Evolutionary conservation across 352 stramenopile genomes (phyloP), one percentile per base, ranked within the genome.

Genomic region (Saprolegnia diclina): DNA sequence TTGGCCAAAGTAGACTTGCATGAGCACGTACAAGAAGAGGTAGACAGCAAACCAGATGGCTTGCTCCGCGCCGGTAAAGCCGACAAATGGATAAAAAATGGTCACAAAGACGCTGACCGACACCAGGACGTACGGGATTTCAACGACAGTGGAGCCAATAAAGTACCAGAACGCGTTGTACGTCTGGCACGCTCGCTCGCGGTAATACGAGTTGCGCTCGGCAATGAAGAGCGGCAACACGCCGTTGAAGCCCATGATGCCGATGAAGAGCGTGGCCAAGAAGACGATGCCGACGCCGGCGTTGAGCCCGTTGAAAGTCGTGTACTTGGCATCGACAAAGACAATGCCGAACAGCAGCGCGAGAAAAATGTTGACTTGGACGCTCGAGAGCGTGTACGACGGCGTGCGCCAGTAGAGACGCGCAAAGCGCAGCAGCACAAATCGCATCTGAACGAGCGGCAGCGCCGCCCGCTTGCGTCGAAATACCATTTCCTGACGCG

Each of bases 131-230:
- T 85, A 86, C 40, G 79, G 79, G 14, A 85, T 78, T 74, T 98
- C 92, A 21, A 83, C 75, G 32, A 97, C 63, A 18, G 81, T 90
- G 56, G 83, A 89, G 9, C 78, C 74, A 14, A 94, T 40, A 21
- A 79, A 81, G 69, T 96, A 91, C 66, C 87, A 83, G 9, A 79
- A 70, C 16, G 82, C 72, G 53, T 84, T 79, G 71, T 98, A 98
- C 75, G 92, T 96, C 63, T 89, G 71, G 0, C 83, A 77, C 22
- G 86, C 82, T 52, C 91, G 83, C 70, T 97, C 90, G 7, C 89
- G 76, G 78, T 97, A 97, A 65, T 91, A 98, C 38, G 89, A 86
- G 32, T 88, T 88, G 19, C 90, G 79, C 67, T 97, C 88, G 56
- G 88, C 81, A 69, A 89, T 81, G 38, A 92, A 87, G 19, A 96